A percentile compares a stretch with the other conserved stretches of the same genome.
These are phyloP conservation scores for Kluyveromyces dobzhanskii DNA, from an alignment of 805 yeast genomes.

Conservation along the genomic window DNA sequence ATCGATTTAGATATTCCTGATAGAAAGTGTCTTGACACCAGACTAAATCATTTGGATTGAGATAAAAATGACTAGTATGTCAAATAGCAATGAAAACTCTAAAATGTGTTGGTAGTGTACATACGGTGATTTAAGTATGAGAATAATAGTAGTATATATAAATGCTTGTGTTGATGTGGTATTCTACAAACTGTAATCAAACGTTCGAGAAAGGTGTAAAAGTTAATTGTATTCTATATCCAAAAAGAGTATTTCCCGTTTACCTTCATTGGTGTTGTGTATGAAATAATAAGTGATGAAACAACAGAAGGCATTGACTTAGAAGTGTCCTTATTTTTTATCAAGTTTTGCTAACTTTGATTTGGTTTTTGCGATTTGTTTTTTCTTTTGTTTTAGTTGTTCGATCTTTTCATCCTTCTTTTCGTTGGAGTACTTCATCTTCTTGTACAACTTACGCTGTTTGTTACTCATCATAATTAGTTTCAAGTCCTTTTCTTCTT, in stretches of 20 bases:
- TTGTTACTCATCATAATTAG: conserved; percentile 97
- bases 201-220: conserved; percentile 2
- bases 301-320: too few species aligned
- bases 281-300: too few species aligned
- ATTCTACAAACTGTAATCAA: neutral
- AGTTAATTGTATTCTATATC: too few species aligned
- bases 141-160: too few species aligned
- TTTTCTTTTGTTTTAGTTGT: conserved; percentile 57
- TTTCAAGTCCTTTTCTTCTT: conserved; percentile 82
- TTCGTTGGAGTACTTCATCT: conserved; percentile 86
- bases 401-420: conserved; percentile 74
- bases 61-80: too few species aligned
- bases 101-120: too few species aligned
- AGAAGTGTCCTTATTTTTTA: conserved; percentile 9
- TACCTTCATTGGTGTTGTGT: too few species aligned
- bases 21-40: conserved; percentile 71
- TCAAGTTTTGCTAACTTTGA: conserved; percentile 31
- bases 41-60: conserved; percentile 32
- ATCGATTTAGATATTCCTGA: conserved; percentile 68
- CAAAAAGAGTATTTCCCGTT: too few species aligned
- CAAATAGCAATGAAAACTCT: too few species aligned
- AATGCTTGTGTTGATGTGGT: neutral
- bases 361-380: conserved; percentile 60
- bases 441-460: conserved; percentile 86
- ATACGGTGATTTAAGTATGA: too few species aligned